phyloP scores from a whole-genome alignment of 768 basidiomycete genomes.

The Calocybe cyanea region DNA sequence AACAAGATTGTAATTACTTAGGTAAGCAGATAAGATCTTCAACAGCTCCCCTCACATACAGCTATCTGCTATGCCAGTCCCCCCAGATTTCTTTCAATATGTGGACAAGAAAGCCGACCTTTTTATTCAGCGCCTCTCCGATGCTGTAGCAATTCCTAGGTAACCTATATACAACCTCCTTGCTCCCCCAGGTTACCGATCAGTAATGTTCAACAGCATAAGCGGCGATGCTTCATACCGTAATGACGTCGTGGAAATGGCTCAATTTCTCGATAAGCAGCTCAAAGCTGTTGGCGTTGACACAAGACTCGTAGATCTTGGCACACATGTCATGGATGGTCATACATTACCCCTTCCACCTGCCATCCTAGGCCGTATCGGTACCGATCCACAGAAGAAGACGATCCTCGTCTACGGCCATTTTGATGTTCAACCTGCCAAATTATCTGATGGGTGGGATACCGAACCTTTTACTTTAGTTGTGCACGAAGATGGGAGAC shows the following conservation, averaged over 20 bases:
- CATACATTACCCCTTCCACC: conserved; percentile 75
- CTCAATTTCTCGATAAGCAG: conserved; percentile 70
- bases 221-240: conserved; percentile 70
- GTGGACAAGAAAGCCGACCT: conserved; percentile 67
- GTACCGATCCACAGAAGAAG: conserved; percentile 85
- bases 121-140: conserved; percentile 75
- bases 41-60: no score
- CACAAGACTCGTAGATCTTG: conserved; percentile 72
- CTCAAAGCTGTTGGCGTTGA: conserved; percentile 76
- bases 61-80: conserved; percentile 41
- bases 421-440: conserved; percentile 87
- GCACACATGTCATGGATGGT: conserved; percentile 65
- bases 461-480: conserved; percentile 81
- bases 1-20: conserved; percentile 2
- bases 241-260: conserved; percentile 82
- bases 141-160: conserved; percentile 86
- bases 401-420: conserved; percentile 93
- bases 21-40: conserved; percentile 12
- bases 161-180: conserved; percentile 16
- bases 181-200: background rate
- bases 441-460: conserved; percentile 76
- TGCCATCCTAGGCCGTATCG: conserved; percentile 77
- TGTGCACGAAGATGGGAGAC: conserved; percentile 41
- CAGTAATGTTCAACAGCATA: conserved; percentile 38
- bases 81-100: conserved; percentile 41